Percentiles rank a stretch among this genome's conserved stretches.
phyloP scores from a whole-genome alignment of 305 asterid genomes.

The Euphrasia arctica region DNA sequence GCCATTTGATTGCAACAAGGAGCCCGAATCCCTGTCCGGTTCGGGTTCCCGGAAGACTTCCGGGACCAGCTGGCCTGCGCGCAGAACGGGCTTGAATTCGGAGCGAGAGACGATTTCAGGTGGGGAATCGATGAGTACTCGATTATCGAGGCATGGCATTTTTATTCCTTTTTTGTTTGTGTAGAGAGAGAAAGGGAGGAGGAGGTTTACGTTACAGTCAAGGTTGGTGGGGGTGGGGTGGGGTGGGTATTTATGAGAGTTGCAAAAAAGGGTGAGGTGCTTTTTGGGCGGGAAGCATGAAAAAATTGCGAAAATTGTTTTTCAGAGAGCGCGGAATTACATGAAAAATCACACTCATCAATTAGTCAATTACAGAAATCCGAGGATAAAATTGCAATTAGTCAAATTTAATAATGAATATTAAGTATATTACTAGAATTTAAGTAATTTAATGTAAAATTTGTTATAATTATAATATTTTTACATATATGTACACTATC shows the following conservation, averaged over 20 bases:
- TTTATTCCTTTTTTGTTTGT: not conserved
- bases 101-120: constrained; percentile 17
- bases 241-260: constrained; percentile 6
- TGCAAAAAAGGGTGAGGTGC: constrained; percentile 3
- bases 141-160: constrained; percentile 49
- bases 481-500: too few species aligned
- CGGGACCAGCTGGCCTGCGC: constrained; percentile 12
- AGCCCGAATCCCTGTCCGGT: constrained; percentile 17
- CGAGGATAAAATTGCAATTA: too few species aligned
- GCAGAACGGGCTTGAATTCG: constrained; percentile 33
- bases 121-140: constrained; percentile 21
- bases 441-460: too few species aligned
- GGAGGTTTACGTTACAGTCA: constrained; percentile 21
- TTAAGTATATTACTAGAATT: too few species aligned
- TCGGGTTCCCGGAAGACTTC: constrained; percentile 9
- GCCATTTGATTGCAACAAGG: constrained; percentile 7
- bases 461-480: too few species aligned
- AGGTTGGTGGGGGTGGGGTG: not conserved
- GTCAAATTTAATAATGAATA: too few species aligned
- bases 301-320: constrained; percentile 22
- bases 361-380: too few species aligned
- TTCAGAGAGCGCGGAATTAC: not conserved
- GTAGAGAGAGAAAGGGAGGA: constrained; percentile 10
- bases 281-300: constrained; percentile 41
- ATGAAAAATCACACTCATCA: not conserved